Conservation (phyloP, 805 yeast genomes). For the Jamesozyma jinghongensis region DNA sequence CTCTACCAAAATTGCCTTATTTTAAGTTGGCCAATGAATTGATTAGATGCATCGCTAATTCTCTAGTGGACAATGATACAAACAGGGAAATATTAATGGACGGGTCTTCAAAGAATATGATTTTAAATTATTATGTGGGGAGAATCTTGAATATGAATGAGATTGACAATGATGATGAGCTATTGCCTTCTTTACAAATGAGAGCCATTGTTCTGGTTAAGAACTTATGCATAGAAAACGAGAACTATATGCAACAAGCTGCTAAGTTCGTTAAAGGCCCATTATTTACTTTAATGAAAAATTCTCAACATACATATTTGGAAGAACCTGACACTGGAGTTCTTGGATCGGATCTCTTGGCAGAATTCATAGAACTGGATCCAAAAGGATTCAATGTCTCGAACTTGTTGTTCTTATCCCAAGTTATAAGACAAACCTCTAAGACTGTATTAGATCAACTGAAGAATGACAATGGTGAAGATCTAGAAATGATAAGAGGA, state of each 20-base stretch:
- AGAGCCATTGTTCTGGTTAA: slow-evolving; percentile 22
- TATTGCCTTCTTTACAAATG: slow-evolving; percentile 16
- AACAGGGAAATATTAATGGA: slow-evolving; percentile 18
- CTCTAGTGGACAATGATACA: slow-evolving; percentile 25
- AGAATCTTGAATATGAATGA: slow-evolving; percentile 11
- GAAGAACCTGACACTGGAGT: slow-evolving; percentile 12
- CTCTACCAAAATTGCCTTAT: slow-evolving; percentile 5
- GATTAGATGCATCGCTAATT: slow-evolving; percentile 28
- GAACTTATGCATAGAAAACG: slow-evolving; percentile 23
- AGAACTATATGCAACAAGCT: slow-evolving; percentile 10
- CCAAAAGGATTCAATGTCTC: slow-evolving; percentile 2
- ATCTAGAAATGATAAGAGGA: slow-evolving; percentile 7
- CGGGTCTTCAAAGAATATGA: slow-evolving; percentile 4
- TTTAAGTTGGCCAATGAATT: slow-evolving; percentile 22
- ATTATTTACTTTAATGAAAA: slow-evolving; percentile 10
- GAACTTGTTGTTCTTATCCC: slow-evolving; percentile 10
- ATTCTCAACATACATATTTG: slow-evolving; percentile 7
- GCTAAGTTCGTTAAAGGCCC: slow-evolving; percentile 12
- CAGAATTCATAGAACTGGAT: slow-evolving; percentile 13
- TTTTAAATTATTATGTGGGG: slow-evolving; percentile 15
- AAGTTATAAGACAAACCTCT: slow-evolving; percentile 9
- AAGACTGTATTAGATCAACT: slow-evolving; percentile 8
- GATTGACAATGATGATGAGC: slow-evolving; percentile 6
- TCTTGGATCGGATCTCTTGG: slow-evolving; percentile 17
- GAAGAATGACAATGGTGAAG: slow-evolving; percentile 1